A percentile compares a stretch with the other conserved stretches of the same genome.
phyloP scores from a whole-genome alignment of 2,329 filamentous ascomycete species.

The Aspergillus oerlinghausenensis region DNA sequence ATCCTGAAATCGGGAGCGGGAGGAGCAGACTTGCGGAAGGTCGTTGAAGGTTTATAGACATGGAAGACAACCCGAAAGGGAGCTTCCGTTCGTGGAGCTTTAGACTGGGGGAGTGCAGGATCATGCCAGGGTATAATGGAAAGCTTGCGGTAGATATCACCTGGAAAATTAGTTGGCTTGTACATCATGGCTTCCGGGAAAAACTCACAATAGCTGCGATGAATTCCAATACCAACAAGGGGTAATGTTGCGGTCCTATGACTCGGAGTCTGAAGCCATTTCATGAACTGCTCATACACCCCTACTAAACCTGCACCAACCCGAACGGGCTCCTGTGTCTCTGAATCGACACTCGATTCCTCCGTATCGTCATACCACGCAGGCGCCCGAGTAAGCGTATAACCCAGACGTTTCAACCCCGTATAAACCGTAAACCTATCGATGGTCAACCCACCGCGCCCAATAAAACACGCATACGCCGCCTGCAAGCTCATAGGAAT shows the following conservation, averaged over 20 bases:
- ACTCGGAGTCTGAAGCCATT: slow-evolving; percentile 28
- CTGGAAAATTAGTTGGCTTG: slow-evolving; percentile 38
- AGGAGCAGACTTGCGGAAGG: slow-evolving; percentile 75
- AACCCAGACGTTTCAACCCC: slow-evolving; percentile 76
- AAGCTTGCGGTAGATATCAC: slow-evolving; percentile 70
- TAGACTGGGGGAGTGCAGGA: slow-evolving; percentile 38
- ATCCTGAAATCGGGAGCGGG: slow-evolving; percentile 78
- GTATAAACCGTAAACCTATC: slow-evolving; percentile 87
- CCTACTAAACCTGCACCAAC: slow-evolving; percentile 25
- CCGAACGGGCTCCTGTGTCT: slow-evolving; percentile 2
- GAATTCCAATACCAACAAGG: slow-evolving; percentile 49
- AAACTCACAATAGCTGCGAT: slow-evolving; percentile 48
- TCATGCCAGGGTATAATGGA: slow-evolving; percentile 69
- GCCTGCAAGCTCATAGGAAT: slow-evolving; percentile 88
- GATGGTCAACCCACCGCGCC: slow-evolving; percentile 59
- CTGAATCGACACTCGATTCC: slow-evolving; percentile 8
- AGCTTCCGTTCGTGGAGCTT: slow-evolving; percentile 27
- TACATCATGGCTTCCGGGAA: background rate
- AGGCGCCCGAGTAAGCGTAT: slow-evolving; percentile 70
- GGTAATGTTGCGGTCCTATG: slow-evolving; percentile 41
- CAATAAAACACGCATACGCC: slow-evolving; percentile 80
- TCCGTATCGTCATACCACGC: slow-evolving; percentile 40
- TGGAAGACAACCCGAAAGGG: slow-evolving; percentile 74
- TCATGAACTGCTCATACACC: slow-evolving; percentile 29
- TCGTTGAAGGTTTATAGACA: slow-evolving; percentile 69